A percentile compares a stretch with the other conserved stretches of the same genome.
Evolutionary conservation across 345 rosid genomes (phyloP).

Genomic region (Turritis glabra): DNA sequence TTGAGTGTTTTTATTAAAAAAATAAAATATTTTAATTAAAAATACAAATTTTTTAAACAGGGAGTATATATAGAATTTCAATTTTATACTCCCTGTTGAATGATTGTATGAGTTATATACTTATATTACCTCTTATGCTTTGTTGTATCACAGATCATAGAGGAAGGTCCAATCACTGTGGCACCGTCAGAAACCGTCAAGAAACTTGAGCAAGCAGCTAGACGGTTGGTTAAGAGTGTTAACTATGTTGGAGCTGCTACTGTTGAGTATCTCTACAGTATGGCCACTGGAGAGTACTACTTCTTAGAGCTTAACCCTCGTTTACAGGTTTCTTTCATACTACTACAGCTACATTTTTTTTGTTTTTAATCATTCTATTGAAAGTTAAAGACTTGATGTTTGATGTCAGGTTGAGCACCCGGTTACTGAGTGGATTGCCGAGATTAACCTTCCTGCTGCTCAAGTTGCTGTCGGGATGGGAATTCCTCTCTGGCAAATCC

Average conservation of each 20-base stretch:
- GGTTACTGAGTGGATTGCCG: conserved; percentile 99
- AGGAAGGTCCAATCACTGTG: conserved; percentile 99
- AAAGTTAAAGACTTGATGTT: conserved; percentile 19
- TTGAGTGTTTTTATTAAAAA: too few relatives aligned
- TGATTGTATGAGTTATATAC: conserved; percentile 1
- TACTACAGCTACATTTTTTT: conserved; percentile 1
- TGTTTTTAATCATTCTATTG: not conserved
- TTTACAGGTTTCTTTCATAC: conserved; percentile 70
- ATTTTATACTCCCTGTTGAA: not conserved
- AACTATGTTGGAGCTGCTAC: conserved; percentile 99
- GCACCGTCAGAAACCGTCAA: conserved; percentile 78
- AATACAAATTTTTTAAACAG: too few relatives aligned
- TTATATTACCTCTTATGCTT: too few relatives aligned
- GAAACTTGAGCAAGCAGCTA: conserved; percentile 96
- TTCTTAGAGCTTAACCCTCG: conserved; percentile 99
- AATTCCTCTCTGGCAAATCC: conserved; percentile 96
- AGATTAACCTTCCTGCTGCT: conserved; percentile 94
- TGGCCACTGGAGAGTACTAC: conserved; percentile 98
- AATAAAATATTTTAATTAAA: too few relatives aligned
- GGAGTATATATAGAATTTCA: too few relatives aligned
- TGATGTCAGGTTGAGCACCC: conserved; percentile 92
- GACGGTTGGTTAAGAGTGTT: conserved; percentile 92
- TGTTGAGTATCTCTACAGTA: conserved; percentile 93
- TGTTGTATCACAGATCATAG: conserved; percentile 69
- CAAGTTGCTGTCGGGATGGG: conserved; percentile 99